phyloP scores from a whole-genome alignment of 73 alveolate genomes.

The Tetrahymena malaccensis region DNA sequence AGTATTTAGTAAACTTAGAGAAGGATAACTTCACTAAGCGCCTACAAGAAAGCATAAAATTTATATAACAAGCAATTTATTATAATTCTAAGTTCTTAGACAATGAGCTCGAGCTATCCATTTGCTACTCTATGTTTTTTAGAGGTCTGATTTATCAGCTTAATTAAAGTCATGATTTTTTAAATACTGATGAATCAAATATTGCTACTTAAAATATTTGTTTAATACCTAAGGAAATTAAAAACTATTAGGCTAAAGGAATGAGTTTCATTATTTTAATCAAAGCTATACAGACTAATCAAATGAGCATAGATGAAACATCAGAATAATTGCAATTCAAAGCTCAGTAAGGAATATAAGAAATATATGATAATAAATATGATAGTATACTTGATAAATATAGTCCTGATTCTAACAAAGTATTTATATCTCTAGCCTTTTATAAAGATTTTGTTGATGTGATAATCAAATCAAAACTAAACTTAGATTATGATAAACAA shows the following conservation, averaged over 20 bases:
- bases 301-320: neutral
- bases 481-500: no score
- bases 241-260: neutral
- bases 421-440: neutral
- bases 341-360: neutral
- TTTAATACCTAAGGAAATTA: neutral
- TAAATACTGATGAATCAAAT: neutral
- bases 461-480: neutral
- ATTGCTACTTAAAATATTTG: neutral
- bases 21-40: neutral
- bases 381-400: neutral
- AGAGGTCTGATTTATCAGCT: neutral
- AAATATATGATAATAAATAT: no score
- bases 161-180: neutral
- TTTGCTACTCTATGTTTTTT: neutral
- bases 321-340: neutral
- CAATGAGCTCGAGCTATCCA: neutral
- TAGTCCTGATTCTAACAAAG: neutral
- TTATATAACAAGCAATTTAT: neutral
- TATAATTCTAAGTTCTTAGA: neutral
- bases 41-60: neutral
- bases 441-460: neutral
- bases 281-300: neutral
- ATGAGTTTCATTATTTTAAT: neutral
- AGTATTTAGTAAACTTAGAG: neutral